Percentiles rank a stretch among this genome's conserved stretches.
Conservation (phyloP, 2,329 filamentous ascomycete genomes). For the Aspergillus transmontanensis region DNA sequence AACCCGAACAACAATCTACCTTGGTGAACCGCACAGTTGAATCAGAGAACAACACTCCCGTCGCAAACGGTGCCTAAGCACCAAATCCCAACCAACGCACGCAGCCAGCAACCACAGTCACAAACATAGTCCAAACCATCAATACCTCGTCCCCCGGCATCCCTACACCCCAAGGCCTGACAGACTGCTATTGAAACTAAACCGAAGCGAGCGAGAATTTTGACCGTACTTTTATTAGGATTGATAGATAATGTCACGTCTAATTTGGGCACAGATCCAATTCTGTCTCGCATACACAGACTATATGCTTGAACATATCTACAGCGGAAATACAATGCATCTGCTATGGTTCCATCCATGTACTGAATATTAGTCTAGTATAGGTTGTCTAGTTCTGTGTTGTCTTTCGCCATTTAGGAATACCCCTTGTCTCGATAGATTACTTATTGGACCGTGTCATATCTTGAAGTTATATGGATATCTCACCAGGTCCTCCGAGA, state of each 20-base stretch:
- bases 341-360: background rate
- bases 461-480: background rate
- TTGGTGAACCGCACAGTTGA: conserved; percentile 13
- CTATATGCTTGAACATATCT: background rate
- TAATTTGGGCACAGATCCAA: background rate
- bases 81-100: background rate
- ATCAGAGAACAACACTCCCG: background rate
- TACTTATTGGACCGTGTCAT: background rate
- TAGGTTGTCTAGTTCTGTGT: background rate
- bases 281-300: background rate
- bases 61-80: background rate
- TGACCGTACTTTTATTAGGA: background rate
- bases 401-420: background rate
- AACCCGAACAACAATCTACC: conserved; percentile 14
- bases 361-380: background rate
- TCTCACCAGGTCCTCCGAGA: background rate
- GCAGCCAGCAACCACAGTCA: background rate
- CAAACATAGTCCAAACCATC: background rate
- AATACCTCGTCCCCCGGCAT: background rate
- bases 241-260: background rate
- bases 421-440: background rate
- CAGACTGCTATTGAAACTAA: background rate
- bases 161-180: background rate
- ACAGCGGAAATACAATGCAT: background rate
- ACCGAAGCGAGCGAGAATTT: background rate